A percentile compares a stretch with the other conserved stretches of the same genome.
These are phyloP conservation scores for Hirschfeldia incana DNA, from an alignment of 345 rosid species.

Conservation along the genomic window DNA sequence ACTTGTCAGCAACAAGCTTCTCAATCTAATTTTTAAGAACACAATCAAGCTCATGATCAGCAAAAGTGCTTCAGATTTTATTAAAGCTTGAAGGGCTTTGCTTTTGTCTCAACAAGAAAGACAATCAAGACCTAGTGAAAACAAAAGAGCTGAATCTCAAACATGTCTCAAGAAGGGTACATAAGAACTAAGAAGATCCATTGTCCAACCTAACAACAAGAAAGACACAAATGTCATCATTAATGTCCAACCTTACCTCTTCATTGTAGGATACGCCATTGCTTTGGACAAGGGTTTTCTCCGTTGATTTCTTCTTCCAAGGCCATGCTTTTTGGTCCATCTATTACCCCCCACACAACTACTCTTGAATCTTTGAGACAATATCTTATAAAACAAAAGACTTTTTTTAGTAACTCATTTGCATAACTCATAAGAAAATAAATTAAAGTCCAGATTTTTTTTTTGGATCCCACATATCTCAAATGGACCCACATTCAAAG, in stretches of 20 bases:
- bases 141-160: neutral
- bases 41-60: slow-evolving; percentile 23
- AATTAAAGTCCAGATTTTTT: neutral
- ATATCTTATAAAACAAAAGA: slow-evolving; percentile 7
- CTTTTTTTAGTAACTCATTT: neutral
- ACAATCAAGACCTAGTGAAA: neutral
- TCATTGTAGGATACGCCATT: slow-evolving; percentile 39
- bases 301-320: slow-evolving; percentile 79
- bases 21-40: slow-evolving; percentile 41
- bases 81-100: neutral
- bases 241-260: slow-evolving; percentile 42
- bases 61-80: neutral
- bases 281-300: slow-evolving; percentile 40
- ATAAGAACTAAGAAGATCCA: neutral
- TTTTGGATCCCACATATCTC: neutral
- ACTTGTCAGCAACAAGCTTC: slow-evolving; percentile 49
- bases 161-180: neutral
- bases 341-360: slow-evolving; percentile 11
- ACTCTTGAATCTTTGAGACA: slow-evolving; percentile 10
- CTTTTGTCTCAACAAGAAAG: neutral
- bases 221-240: neutral
- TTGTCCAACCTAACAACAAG: slow-evolving; percentile 1
- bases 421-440: neutral
- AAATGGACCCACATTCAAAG: slow-evolving; percentile 28
- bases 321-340: slow-evolving; percentile 87